These are phyloP conservation scores for Mycena chlorophos DNA, from an alignment of 768 basidiomycete genomes.

Conservation along the genomic window DNA sequence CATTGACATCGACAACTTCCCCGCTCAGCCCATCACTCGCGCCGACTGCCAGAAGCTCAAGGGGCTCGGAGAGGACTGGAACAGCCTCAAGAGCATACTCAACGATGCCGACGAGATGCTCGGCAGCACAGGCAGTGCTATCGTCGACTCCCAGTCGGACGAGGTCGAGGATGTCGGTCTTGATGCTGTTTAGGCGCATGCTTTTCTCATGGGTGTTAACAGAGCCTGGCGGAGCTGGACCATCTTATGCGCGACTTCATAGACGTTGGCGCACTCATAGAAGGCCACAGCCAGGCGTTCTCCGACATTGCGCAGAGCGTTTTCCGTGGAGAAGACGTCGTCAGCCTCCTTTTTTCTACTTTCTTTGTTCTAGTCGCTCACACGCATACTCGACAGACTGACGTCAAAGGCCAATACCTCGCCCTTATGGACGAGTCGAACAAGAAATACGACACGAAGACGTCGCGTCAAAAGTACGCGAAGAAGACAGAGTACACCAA, in stretches of 20 bases:
- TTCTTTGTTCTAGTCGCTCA: constrained; percentile 1
- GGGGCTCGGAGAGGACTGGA: constrained; percentile 66
- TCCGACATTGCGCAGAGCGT: constrained; percentile 58
- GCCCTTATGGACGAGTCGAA: constrained; percentile 41
- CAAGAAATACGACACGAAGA: constrained; percentile 56
- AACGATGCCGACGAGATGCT: constrained; percentile 48
- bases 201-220: constrained; percentile 6
- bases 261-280: constrained; percentile 65
- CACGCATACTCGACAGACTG: constrained; percentile 41
- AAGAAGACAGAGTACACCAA: constrained; percentile 56
- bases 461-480: constrained; percentile 77
- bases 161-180: constrained; percentile 51
- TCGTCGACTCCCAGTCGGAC: constrained; percentile 61
- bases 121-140: constrained; percentile 51
- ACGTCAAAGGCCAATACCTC: constrained; percentile 54
- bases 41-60: constrained; percentile 52
- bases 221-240: constrained; percentile 66
- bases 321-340: constrained; percentile 57
- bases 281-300: constrained; percentile 53
- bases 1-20: constrained; percentile 64
- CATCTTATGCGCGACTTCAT: constrained; percentile 65
- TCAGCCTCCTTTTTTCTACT: constrained; percentile 34
- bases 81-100: constrained; percentile 49
- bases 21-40: constrained; percentile 64
- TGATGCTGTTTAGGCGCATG: neutral